Evolutionary conservation across 2,329 filamentous ascomycete species (phyloP), one percentile per base, ranked within the genome.

Genomic region (Trichoderma lentiforme): DNA sequence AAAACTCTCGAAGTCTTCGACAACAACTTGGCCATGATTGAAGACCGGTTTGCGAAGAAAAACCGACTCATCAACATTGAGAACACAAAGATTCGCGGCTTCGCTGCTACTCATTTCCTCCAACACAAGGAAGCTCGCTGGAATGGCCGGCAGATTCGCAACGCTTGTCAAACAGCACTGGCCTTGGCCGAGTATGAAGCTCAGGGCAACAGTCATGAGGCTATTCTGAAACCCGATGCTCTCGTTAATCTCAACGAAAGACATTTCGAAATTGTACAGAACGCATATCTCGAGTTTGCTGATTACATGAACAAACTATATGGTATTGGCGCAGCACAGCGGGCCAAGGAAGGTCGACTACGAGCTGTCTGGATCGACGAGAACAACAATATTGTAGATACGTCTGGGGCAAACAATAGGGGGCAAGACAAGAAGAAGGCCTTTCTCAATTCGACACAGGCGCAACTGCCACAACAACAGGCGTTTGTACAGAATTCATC

Each of bases 121-220:
- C 3, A 32, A 2, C 18, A 71, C 26, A 21, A 47, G 2, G 21
- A 64, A 8, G 61, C 60, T 6, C 68, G 72, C 5, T 74, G 67
- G 74, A 74, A 74, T 43, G 73, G 74, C 8, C 71, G 74, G 0
- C 74, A 75, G 32, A 72, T 75, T 18, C 71, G 71, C 12, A 75
- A 75, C 18, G 73, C 73, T 3, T 75, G 68, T 8, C 72, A 74
- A 26, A 68, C 53, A 7, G 65, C 65, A 2, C 36, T 68, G 21
- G 77, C 79, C 1, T 76, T 83, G 32, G 81, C 81, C 14, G 80
- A 82, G 75, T 78, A 71, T 28, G 77, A 80, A 69, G 79, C 78
- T 21, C 71, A 78, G 24, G 77, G 74, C 1, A 61, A 64, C 21
- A 79, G 78, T 12, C 32, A 61, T 4, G 36, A 26, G 0, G 32